These are phyloP conservation scores for Candida wancherniae DNA, from an alignment of 805 yeast genomes.

Conservation along the genomic window DNA sequence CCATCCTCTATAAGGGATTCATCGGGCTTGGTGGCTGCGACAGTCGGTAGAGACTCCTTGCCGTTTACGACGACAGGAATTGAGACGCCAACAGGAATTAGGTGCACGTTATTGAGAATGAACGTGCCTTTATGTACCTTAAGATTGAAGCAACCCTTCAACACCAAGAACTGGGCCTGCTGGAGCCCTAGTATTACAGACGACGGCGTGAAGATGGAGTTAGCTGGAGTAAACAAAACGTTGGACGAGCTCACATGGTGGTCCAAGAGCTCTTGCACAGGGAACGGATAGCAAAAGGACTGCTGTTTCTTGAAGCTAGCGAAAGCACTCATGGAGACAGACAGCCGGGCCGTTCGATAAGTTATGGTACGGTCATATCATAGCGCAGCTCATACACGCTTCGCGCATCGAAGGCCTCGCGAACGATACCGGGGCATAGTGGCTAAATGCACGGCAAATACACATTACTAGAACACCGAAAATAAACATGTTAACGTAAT, in stretches of 20 bases:
- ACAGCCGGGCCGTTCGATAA: background rate
- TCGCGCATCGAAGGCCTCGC: too few relatives aligned
- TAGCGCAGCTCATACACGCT: too few relatives aligned
- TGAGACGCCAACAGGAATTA: conserved; percentile 23
- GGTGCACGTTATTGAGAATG: conserved; percentile 36
- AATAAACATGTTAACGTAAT: too few relatives aligned
- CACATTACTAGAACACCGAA: too few relatives aligned
- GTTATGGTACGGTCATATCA: too few relatives aligned
- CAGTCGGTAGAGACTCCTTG: conserved; percentile 39
- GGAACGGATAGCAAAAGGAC: conserved; percentile 9
- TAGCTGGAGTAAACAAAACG: conserved; percentile 6
- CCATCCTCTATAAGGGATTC: too few relatives aligned
- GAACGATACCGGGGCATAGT: too few relatives aligned
- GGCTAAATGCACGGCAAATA: too few relatives aligned
- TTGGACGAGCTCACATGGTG: conserved; percentile 5
- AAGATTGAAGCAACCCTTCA: conserved; percentile 46
- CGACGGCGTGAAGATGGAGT: conserved; percentile 10
- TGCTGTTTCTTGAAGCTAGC: conserved; percentile 11
- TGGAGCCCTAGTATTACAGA: conserved; percentile 36
- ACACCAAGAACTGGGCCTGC: conserved; percentile 35
- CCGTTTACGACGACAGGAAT: conserved; percentile 26
- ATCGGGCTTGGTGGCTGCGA: conserved; percentile 37
- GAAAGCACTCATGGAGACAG: conserved; percentile 14
- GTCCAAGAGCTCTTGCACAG: conserved; percentile 4
- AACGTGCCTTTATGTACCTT: conserved; percentile 45